Evolutionary conservation across 2,329 filamentous ascomycete genomes (phyloP).

Genomic region (Dothistroma pini): DNA sequence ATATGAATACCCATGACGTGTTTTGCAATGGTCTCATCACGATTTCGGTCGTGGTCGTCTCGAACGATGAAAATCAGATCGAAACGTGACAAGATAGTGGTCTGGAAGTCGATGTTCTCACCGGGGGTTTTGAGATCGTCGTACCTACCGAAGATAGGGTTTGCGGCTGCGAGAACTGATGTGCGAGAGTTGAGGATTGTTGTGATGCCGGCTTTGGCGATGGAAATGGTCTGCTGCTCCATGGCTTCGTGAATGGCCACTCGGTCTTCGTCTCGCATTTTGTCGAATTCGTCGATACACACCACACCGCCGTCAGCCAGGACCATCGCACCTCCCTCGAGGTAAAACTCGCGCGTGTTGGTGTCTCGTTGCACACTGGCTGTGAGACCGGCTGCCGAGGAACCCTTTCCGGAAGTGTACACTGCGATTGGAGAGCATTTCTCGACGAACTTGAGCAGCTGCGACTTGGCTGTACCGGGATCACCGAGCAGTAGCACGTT

Average conservation of each 20-base stretch:
- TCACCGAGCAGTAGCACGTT: slow-evolving; percentile 96
- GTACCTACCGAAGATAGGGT: slow-evolving; percentile 96
- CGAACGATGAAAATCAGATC: slow-evolving; percentile 99
- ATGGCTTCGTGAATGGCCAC: slow-evolving; percentile 99
- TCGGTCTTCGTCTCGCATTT: slow-evolving; percentile 97
- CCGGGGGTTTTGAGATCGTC: slow-evolving; percentile 97
- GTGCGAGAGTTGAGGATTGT: slow-evolving; percentile 96
- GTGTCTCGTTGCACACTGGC: slow-evolving; percentile 94
- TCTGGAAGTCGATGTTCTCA: slow-evolving; percentile 99
- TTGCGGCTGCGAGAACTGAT: slow-evolving; percentile 90
- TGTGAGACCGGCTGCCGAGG: slow-evolving; percentile 93
- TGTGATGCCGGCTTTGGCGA: slow-evolving; percentile 97
- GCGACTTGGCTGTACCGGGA: slow-evolving; percentile 96
- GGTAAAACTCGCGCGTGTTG: slow-evolving; percentile 90
- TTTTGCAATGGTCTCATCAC: slow-evolving; percentile 89
- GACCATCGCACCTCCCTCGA: slow-evolving; percentile 98
- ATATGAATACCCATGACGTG: slow-evolving; percentile 99
- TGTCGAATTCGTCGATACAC: slow-evolving; percentile 99
- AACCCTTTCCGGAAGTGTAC: slow-evolving; percentile 98
- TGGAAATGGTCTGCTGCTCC: slow-evolving; percentile 99
- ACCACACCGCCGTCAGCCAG: slow-evolving; percentile 95
- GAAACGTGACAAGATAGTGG: slow-evolving; percentile 95
- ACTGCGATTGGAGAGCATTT: slow-evolving; percentile 95
- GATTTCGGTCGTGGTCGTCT: slow-evolving; percentile 84
- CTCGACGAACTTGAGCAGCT: slow-evolving; percentile 94